Percentiles rank a stretch among this genome's conserved stretches.
phyloP scores from a whole-genome alignment of 2,329 filamentous ascomycete genomes.

The Lecanicillium sp. region DNA sequence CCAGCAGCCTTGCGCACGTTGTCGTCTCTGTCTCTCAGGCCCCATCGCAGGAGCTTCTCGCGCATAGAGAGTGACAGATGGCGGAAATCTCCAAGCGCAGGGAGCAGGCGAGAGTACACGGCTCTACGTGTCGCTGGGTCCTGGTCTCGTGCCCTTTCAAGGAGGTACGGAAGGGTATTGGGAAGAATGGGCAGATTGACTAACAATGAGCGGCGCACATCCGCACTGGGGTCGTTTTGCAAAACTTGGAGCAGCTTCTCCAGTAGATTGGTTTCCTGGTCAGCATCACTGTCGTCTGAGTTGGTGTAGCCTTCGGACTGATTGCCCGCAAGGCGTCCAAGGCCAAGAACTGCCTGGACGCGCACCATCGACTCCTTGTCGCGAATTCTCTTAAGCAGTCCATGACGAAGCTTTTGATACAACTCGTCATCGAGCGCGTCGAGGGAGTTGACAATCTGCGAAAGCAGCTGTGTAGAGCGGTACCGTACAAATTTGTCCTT shows the following conservation, averaged over 20 bases:
- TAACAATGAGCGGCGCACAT: slow-evolving; percentile 81
- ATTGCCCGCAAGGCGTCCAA: slow-evolving; percentile 77
- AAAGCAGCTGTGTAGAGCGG: slow-evolving; percentile 79
- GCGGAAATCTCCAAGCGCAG: slow-evolving; percentile 85
- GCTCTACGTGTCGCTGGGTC: slow-evolving; percentile 77
- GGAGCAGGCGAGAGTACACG: slow-evolving; percentile 79
- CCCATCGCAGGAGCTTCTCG: slow-evolving; percentile 93
- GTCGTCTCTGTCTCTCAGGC: slow-evolving; percentile 86
- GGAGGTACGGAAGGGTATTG: slow-evolving; percentile 72
- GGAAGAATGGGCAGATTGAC: slow-evolving; percentile 84
- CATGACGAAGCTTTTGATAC: slow-evolving; percentile 72
- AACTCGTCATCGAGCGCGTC: slow-evolving; percentile 88
- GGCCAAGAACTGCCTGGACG: slow-evolving; percentile 81
- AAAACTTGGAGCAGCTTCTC: slow-evolving; percentile 80
- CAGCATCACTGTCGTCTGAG: slow-evolving; percentile 60
- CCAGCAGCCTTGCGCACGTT: slow-evolving; percentile 87
- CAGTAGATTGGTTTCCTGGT: slow-evolving; percentile 59
- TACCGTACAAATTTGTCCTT: slow-evolving; percentile 94
- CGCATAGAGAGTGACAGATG: slow-evolving; percentile 89
- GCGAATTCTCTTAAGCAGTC: slow-evolving; percentile 74
- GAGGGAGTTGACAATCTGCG: slow-evolving; percentile 85
- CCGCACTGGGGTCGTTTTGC: slow-evolving; percentile 89
- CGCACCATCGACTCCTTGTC: slow-evolving; percentile 93
- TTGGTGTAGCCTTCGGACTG: slow-evolving; percentile 63
- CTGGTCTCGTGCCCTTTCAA: slow-evolving; percentile 84